Evolutionary conservation across 2,329 filamentous ascomycete genomes (phyloP).

Genomic region (Ophiostoma angusticollis): DNA sequence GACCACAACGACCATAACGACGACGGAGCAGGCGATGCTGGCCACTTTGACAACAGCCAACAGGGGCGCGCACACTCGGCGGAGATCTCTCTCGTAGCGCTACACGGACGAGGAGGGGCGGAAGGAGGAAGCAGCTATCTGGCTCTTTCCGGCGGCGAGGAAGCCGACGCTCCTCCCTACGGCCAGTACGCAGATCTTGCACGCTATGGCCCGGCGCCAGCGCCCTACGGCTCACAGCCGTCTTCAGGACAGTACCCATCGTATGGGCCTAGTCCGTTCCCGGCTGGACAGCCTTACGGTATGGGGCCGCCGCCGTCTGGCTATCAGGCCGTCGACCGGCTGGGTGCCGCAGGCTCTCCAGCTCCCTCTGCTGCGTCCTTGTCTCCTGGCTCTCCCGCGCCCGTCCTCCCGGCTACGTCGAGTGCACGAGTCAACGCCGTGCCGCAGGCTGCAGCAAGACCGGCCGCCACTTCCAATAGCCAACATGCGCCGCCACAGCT

Average conservation of each 20-base stretch:
- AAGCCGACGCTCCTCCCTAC: background rate
- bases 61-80: background rate
- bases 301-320: background rate
- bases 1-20: background rate
- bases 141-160: background rate
- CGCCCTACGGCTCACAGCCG: background rate
- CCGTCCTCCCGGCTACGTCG: background rate
- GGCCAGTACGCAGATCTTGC: too few relatives aligned
- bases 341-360: background rate
- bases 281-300: background rate
- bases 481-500: background rate
- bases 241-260: background rate
- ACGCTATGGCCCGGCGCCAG: too few relatives aligned
- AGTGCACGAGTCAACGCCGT: background rate
- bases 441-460: background rate
- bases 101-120: background rate
- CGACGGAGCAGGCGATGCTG: background rate
- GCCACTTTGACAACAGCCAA: background rate
- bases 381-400: background rate
- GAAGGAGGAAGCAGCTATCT: too few relatives aligned
- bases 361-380: background rate
- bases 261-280: background rate
- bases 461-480: background rate
- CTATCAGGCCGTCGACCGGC: background rate
- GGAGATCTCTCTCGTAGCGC: background rate